These are phyloP conservation scores for Fusarium azukiicola DNA, from an alignment of 2,329 filamentous ascomycete genomes.

Conservation along the genomic window DNA sequence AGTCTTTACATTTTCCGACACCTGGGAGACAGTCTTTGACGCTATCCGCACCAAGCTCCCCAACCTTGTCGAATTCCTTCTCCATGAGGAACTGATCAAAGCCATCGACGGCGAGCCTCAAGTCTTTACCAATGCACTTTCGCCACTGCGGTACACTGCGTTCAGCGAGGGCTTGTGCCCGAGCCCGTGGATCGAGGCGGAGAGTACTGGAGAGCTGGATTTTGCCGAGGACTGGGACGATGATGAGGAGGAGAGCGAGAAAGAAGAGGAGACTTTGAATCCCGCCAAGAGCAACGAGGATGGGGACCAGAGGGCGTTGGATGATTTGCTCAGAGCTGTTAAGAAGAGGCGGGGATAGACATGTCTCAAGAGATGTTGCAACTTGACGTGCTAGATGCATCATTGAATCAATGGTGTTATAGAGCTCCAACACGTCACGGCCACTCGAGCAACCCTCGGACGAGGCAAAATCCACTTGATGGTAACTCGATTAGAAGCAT, in stretches of 20 bases:
- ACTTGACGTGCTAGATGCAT: too few species aligned
- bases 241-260: background rate
- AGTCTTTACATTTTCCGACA: background rate
- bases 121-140: background rate
- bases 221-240: background rate
- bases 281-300: background rate
- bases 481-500: too few species aligned
- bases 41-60: background rate
- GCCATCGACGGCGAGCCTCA: background rate
- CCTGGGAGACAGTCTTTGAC: slow-evolving; percentile 1
- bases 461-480: too few species aligned
- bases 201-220: background rate
- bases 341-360: background rate
- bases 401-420: background rate
- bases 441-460: too few species aligned
- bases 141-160: background rate
- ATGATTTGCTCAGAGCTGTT: background rate
- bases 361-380: too few species aligned
- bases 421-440: too few species aligned
- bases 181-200: background rate
- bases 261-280: background rate
- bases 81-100: background rate
- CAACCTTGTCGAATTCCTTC: slow-evolving; percentile 1
- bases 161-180: background rate
- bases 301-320: background rate